Evolutionary conservation across 1,284 basidiomycete genomes (phyloP).

Genomic region (Ceratobasidium sp.): DNA sequence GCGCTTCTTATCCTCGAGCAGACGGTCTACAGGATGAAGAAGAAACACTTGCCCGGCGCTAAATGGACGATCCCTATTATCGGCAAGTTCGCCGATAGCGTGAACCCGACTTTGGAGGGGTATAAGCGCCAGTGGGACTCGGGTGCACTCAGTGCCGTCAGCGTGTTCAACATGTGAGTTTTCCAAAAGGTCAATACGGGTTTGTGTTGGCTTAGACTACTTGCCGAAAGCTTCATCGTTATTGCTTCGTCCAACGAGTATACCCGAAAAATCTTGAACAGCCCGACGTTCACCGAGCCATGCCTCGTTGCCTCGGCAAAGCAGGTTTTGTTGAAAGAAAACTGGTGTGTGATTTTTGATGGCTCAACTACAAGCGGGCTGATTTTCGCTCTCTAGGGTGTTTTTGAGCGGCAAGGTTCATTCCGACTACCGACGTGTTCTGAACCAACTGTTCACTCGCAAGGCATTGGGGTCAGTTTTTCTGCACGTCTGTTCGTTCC

Average conservation of each 20-base stretch:
- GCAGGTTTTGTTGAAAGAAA: conserved; percentile 83
- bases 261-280: conserved; percentile 92
- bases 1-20: conserved; percentile 80
- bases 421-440: conserved; percentile 90
- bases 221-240: conserved; percentile 81
- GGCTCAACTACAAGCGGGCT: background rate
- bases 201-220: background rate
- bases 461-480: conserved; percentile 83
- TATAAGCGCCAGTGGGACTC: conserved; percentile 91
- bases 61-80: conserved; percentile 94
- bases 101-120: conserved; percentile 85
- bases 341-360: conserved; percentile 70
- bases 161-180: conserved; percentile 94
- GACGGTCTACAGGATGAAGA: conserved; percentile 84
- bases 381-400: conserved; percentile 65
- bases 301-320: conserved; percentile 95
- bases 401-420: conserved; percentile 95
- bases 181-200: background rate
- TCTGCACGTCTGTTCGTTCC: conserved; percentile 46
- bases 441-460: conserved; percentile 94
- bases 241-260: conserved; percentile 92
- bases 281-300: conserved; percentile 86
- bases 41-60: conserved; percentile 82
- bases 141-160: conserved; percentile 82
- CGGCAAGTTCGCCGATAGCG: conserved; percentile 88